A percentile compares a stretch with the other conserved stretches of the same genome.
These are phyloP conservation scores for Phialophora verrucosa DNA, from an alignment of 2,329 filamentous ascomycete genomes.

Conservation along the genomic window DNA sequence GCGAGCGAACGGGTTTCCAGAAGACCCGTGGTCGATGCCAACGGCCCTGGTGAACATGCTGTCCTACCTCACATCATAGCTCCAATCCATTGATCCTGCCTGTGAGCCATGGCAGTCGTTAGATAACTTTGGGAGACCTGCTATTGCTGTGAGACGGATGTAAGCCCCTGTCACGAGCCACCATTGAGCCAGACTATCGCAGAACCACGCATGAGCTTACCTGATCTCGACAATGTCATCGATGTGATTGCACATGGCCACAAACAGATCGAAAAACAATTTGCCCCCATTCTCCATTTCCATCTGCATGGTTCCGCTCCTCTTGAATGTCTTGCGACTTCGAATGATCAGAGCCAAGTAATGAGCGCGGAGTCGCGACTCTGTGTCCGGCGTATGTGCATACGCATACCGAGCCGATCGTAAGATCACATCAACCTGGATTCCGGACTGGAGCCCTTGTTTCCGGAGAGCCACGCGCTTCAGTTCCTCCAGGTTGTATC, in stretches of 20 bases:
- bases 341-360: conserved; percentile 97
- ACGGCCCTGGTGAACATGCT: conserved; percentile 45
- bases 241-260: conserved; percentile 97
- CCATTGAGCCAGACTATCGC: conserved; percentile 27
- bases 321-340: conserved; percentile 96
- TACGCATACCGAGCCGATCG: conserved; percentile 94
- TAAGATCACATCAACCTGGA: conserved; percentile 89
- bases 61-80: conserved; percentile 42
- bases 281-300: conserved; percentile 96
- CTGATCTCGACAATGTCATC: conserved; percentile 91
- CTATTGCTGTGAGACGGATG: conserved; percentile 51
- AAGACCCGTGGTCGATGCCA: conserved; percentile 43
- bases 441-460: conserved; percentile 90
- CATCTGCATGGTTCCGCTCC: conserved; percentile 97
- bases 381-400: conserved; percentile 89
- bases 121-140: conserved; percentile 61
- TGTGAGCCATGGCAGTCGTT: conserved; percentile 43
- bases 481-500: conserved; percentile 89
- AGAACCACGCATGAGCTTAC: conserved; percentile 56
- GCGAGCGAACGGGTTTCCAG: conserved; percentile 31
- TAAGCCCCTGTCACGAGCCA: conserved; percentile 37
- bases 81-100: conserved; percentile 44
- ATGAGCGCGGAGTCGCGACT: conserved; percentile 91
- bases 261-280: conserved; percentile 97
- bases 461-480: conserved; percentile 91